Evolutionary conservation across 805 yeast species (phyloP).

Genomic region (Sugiyamaella americana): DNA sequence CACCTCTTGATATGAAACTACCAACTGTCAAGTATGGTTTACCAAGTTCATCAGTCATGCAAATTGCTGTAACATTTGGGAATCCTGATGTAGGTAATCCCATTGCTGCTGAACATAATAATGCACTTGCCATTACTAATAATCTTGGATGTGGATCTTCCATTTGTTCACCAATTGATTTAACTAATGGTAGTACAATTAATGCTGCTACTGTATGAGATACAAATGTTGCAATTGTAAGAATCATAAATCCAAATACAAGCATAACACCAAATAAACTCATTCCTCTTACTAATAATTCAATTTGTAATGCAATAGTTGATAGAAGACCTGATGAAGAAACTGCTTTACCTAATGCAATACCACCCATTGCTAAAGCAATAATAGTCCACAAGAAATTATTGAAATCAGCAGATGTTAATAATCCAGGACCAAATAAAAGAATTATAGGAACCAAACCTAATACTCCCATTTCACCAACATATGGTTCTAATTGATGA

Average conservation of each 20-base stretch:
- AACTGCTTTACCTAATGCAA: constrained; percentile 92
- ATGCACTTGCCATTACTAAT: constrained; percentile 57
- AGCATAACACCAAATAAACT: constrained; percentile 68
- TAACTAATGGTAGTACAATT: constrained; percentile 83
- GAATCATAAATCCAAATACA: constrained; percentile 74
- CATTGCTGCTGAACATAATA: constrained; percentile 91
- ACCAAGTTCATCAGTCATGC: constrained; percentile 89
- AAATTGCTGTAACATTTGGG: constrained; percentile 96
- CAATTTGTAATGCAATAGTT: constrained; percentile 69
- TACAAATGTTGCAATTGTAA: constrained; percentile 87
- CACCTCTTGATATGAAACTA: constrained; percentile 84
- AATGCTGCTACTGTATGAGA: constrained; percentile 97
- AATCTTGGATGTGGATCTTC: constrained; percentile 72
- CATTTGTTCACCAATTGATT: constrained; percentile 70
- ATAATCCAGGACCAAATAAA: constrained; percentile 86
- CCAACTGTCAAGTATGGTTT: constrained; percentile 81
- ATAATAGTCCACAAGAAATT: constrained; percentile 97
- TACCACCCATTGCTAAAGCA: constrained; percentile 95
- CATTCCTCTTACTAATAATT: constrained; percentile 55
- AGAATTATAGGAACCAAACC: constrained; percentile 84
- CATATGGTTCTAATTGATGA: constrained; percentile 57
- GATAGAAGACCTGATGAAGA: constrained; percentile 81
- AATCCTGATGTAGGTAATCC: constrained; percentile 96
- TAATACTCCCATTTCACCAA: constrained; percentile 97
- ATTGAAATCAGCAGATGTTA: constrained; percentile 86